phyloP scores from a whole-genome alignment of 768 basidiomycete species.

The Russula abietina region DNA sequence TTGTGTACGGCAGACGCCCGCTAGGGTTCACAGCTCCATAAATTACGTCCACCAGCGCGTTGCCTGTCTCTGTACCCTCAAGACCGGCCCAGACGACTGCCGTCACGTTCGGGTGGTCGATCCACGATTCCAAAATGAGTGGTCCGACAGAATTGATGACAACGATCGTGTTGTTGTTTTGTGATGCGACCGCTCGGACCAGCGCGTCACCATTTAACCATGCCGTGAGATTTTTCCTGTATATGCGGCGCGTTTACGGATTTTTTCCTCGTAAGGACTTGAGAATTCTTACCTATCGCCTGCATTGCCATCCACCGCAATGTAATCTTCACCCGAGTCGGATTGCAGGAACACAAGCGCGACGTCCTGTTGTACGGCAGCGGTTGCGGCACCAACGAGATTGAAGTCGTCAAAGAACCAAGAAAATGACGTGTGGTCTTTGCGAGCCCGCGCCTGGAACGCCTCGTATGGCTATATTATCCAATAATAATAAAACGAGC shows the following conservation, averaged over 20 bases:
- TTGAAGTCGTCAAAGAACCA: too few relatives aligned
- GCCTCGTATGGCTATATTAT: too few relatives aligned
- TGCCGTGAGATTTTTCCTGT: slow-evolving; percentile 35
- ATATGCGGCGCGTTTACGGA: neutral
- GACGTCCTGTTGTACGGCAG: too few relatives aligned
- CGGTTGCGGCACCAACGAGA: too few relatives aligned
- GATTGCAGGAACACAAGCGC: too few relatives aligned
- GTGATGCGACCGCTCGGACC: too few relatives aligned
- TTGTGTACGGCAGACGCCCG: slow-evolving; percentile 65
- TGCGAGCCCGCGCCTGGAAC: too few relatives aligned
- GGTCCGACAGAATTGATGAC: too few relatives aligned
- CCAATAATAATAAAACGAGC: neutral
- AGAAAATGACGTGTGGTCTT: too few relatives aligned
- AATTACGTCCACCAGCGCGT: slow-evolving; percentile 68
- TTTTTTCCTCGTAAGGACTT: neutral
- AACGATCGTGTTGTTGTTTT: too few relatives aligned
- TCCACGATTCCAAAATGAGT: slow-evolving; percentile 66
- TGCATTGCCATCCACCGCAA: slow-evolving; percentile 51
- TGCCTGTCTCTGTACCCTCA: slow-evolving; percentile 59
- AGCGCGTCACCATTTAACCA: slow-evolving; percentile 36
- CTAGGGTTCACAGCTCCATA: slow-evolving; percentile 72
- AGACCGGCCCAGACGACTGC: slow-evolving; percentile 50
- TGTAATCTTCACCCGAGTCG: slow-evolving; percentile 41
- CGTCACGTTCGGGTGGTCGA: slow-evolving; percentile 66
- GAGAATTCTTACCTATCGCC: slow-evolving; percentile 45